Percentiles rank a stretch among this genome's conserved stretches.
phyloP scores from a whole-genome alignment of 2,329 filamentous ascomycete genomes.

The Claviceps spartinae region DNA sequence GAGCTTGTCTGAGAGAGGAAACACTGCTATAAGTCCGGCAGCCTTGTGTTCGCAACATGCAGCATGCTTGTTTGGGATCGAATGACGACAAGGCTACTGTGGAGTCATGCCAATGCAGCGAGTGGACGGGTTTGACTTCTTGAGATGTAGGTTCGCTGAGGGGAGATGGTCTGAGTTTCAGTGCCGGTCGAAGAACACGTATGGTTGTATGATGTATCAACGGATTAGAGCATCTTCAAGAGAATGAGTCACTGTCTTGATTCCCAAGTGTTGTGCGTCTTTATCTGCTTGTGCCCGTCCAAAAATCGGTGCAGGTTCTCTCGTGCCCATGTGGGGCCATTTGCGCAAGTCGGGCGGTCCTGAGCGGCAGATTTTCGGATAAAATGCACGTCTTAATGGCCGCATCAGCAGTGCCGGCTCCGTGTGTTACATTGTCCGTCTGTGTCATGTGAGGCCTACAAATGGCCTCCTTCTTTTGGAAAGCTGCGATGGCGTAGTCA shows the following conservation, averaged over 20 bases:
- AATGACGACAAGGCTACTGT: conserved; percentile 25
- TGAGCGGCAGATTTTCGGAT: conserved; percentile 18
- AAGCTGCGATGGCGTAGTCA: too few relatives aligned
- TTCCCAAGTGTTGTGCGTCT: conserved; percentile 19
- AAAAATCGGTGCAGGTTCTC: conserved; percentile 26
- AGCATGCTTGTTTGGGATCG: conserved; percentile 25
- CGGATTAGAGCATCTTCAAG: not conserved
- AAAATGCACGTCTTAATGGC: conserved; percentile 4
- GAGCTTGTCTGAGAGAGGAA: conserved; percentile 9
- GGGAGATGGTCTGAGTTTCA: conserved; percentile 2
- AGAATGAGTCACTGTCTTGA: not conserved
- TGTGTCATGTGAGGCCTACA: not conserved
- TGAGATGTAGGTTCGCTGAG: not conserved
- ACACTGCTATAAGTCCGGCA: conserved; percentile 32
- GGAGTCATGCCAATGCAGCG: conserved; percentile 24
- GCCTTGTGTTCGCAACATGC: conserved; percentile 26
- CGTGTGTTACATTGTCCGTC: too few relatives aligned
- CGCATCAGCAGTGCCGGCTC: not conserved
- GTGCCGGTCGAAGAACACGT: not conserved
- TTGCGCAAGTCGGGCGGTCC: conserved; percentile 4
- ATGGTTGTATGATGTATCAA: conserved; percentile 2
- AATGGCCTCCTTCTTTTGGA: too few relatives aligned
- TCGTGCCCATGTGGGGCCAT: conserved; percentile 23
- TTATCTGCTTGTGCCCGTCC: conserved; percentile 24
- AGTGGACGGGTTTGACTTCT: not conserved